A percentile compares a stretch with the other conserved stretches of the same genome.
Conservation (phyloP, 768 basidiomycete species). For the Butyriboletus loyo region DNA sequence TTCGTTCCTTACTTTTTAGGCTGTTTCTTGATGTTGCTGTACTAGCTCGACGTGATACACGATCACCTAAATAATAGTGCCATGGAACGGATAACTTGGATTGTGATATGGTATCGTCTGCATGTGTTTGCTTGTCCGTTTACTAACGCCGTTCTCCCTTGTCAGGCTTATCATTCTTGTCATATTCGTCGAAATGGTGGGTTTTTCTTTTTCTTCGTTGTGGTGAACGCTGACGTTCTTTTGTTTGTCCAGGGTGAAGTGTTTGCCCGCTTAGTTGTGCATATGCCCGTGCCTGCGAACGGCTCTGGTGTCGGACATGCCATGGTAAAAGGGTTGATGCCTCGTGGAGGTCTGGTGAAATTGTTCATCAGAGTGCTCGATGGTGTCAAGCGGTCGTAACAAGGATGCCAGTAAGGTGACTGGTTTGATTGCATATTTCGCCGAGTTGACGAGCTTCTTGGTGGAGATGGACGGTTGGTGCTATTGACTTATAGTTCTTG, state of each 20-base stretch:
- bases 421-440: not conserved
- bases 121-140: conserved; percentile 43
- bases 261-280: conserved; percentile 70
- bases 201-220: conserved; percentile 18
- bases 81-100: conserved; percentile 88
- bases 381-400: conserved; percentile 8
- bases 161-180: conserved; percentile 85
- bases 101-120: conserved; percentile 57
- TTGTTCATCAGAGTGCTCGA: conserved; percentile 20
- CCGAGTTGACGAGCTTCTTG: not conserved
- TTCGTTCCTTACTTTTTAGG: not conserved
- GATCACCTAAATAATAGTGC: conserved; percentile 88
- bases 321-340: conserved; percentile 17
- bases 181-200: conserved; percentile 80
- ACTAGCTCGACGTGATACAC: conserved; percentile 87
- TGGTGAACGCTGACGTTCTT: not conserved
- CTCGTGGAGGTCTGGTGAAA: conserved; percentile 24
- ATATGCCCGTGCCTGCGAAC: conserved; percentile 26
- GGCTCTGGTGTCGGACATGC: not conserved
- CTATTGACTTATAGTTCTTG: not conserved
- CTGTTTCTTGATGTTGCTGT: not conserved
- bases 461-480: not conserved
- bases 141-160: conserved; percentile 21
- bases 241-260: conserved; percentile 63
- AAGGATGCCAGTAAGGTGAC: not conserved